A percentile compares a stretch with the other conserved stretches of the same genome.
Conservation (phyloP, 2,329 filamentous ascomycete genomes). For the Botrytis byssoidea region DNA sequence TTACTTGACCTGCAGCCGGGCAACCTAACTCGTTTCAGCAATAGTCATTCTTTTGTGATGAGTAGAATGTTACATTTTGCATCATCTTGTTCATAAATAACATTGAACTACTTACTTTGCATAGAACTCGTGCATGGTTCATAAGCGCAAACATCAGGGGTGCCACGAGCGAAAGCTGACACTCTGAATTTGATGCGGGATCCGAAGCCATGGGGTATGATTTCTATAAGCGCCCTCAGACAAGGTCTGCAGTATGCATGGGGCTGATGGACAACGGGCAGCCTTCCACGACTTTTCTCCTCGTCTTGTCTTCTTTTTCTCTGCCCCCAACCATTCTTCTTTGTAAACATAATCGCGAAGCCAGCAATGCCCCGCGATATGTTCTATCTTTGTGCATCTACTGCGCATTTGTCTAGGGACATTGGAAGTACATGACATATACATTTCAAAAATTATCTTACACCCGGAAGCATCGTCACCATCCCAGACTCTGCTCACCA, state of each 20-base stretch:
- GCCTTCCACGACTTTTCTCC: conserved; percentile 15
- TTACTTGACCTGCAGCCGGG: conserved; percentile 14
- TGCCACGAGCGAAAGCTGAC: conserved; percentile 23
- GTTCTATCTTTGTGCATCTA: conserved; percentile 38
- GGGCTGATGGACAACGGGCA: conserved; percentile 20
- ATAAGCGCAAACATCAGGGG: conserved; percentile 23
- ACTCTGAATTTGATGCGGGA: conserved; percentile 20
- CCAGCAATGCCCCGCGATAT: conserved; percentile 38
- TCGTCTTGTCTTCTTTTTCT: conserved; percentile 16
- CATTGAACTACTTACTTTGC: conserved; percentile 9
- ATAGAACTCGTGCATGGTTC: conserved; percentile 12
- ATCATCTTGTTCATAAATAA: conserved; percentile 23
- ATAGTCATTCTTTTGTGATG: conserved; percentile 11
- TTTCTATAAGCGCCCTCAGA: conserved; percentile 23
- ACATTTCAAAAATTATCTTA: conserved; percentile 28
- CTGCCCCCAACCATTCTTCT: conserved; percentile 25
- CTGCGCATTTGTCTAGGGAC: conserved; percentile 31
- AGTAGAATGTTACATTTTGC: conserved; percentile 17
- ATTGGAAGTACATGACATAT: conserved; percentile 31
- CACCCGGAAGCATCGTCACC: conserved; percentile 19
- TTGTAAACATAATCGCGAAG: conserved; percentile 30
- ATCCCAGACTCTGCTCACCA: conserved; percentile 25
- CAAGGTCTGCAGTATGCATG: conserved; percentile 22
- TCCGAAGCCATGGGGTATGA: conserved; percentile 20
- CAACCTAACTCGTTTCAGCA: conserved; percentile 12